Percentiles rank a stretch among this genome's conserved stretches.
Evolutionary conservation across 2,329 filamentous ascomycete genomes (phyloP).

Genomic region (Byssochlamys sp.): DNA sequence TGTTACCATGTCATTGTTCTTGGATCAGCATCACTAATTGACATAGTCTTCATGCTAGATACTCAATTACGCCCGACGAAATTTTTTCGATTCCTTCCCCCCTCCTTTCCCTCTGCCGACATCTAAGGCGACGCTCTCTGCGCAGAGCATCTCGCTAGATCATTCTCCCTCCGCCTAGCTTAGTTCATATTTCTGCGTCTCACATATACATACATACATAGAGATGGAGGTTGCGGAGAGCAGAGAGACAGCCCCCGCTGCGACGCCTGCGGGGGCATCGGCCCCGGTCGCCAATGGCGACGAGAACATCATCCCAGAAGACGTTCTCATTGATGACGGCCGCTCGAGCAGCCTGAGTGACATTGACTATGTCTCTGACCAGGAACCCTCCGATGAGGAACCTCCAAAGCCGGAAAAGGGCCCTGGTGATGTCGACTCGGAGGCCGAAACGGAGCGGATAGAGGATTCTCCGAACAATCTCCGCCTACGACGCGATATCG

Average conservation of each 20-base stretch:
- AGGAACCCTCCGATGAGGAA: conserved; percentile 49
- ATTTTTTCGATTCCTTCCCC: neutral
- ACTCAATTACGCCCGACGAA: neutral
- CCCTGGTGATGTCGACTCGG: conserved; percentile 59
- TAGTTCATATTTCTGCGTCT: conserved; percentile 2
- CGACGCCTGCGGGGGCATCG: conserved; percentile 23
- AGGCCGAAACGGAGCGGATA: conserved; percentile 88
- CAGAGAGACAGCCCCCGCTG: conserved; percentile 25
- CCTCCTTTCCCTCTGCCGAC: neutral
- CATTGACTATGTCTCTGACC: conserved; percentile 69
- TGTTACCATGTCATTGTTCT: conserved; percentile 5
- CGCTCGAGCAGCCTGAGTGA: conserved; percentile 88
- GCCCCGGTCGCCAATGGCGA: conserved; percentile 28
- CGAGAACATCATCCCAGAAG: conserved; percentile 28
- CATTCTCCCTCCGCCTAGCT: neutral
- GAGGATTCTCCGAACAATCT: conserved; percentile 72
- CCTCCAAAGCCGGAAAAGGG: conserved; percentile 43
- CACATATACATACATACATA: neutral
- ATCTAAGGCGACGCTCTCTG: neutral
- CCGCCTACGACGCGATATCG: conserved; percentile 50
- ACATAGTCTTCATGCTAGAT: neutral
- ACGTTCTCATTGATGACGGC: conserved; percentile 51
- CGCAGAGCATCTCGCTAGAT: neutral
- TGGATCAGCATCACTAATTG: neutral
- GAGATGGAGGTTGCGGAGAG: conserved; percentile 34